These are phyloP conservation scores for Biscogniauxia mediterranea DNA, from an alignment of 2,329 filamentous ascomycete species.

Conservation along the genomic window DNA sequence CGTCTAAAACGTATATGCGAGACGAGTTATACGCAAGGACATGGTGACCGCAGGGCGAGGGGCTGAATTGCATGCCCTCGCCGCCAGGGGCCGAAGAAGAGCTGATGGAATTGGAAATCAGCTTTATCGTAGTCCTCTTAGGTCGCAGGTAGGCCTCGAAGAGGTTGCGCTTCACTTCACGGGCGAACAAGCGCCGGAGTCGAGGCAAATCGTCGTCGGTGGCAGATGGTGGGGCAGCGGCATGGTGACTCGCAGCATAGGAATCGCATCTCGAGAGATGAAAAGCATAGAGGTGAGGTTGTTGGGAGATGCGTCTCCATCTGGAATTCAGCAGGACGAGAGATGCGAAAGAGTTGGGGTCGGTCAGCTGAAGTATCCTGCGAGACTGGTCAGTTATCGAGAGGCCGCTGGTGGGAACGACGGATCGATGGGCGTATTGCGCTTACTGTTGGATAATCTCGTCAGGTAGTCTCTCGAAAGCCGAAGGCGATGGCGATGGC, in stretches of 20 bases:
- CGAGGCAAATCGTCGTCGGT: conserved; percentile 52
- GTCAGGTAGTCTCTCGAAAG: conserved; percentile 60
- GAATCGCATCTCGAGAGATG: conserved; percentile 63
- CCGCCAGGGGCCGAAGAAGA: conserved; percentile 80
- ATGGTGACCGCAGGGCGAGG: conserved; percentile 72
- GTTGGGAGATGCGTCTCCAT: conserved; percentile 64
- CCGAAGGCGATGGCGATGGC: conserved; percentile 42
- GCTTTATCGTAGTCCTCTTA: conserved; percentile 67
- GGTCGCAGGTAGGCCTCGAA: conserved; percentile 76
- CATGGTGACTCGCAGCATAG: conserved; percentile 50
- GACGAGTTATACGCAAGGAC: conserved; percentile 83
- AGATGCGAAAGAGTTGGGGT: conserved; percentile 65
- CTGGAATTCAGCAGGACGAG: conserved; percentile 63
- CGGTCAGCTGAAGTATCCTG: conserved; percentile 60
- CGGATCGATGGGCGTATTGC: conserved; percentile 7
- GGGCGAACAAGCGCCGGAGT: conserved; percentile 65
- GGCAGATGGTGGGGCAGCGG: conserved; percentile 34
- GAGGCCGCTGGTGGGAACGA: conserved; percentile 2
- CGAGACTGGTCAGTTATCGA: conserved; percentile 12
- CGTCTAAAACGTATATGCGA: conserved; percentile 75
- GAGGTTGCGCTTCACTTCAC: conserved; percentile 71
- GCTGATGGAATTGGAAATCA: conserved; percentile 81
- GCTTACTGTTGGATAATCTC: conserved; percentile 68
- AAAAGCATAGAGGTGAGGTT: conserved; percentile 59
- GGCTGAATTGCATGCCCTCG: conserved; percentile 81